Conservation (phyloP, 164 flowering plant species). For the Vitis rotundifolia region DNA sequence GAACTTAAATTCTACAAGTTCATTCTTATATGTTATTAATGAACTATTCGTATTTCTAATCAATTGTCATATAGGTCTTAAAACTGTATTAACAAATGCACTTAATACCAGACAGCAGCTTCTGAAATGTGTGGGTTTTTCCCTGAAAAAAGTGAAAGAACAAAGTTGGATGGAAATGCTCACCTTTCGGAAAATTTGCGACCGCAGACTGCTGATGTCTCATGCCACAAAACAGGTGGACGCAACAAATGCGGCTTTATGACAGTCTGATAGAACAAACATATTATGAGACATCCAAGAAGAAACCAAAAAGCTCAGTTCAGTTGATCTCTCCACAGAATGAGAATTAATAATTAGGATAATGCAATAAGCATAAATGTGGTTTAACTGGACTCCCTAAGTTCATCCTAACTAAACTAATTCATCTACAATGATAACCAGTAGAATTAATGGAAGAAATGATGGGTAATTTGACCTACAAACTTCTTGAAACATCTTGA, state of each 20-base stretch:
- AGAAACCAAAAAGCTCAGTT: background rate
- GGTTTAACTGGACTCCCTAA: background rate
- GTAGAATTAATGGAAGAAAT: too few species aligned
- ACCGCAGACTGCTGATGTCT: conserved; percentile 21
- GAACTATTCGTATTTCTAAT: too few species aligned
- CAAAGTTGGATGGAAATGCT: background rate
- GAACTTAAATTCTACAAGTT: too few species aligned
- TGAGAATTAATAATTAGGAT: background rate
- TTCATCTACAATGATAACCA: too few species aligned
- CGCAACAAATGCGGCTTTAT: conserved; percentile 21
- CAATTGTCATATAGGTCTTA: too few species aligned
- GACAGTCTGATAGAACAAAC: conserved; percentile 17
- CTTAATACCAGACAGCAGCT: too few species aligned
- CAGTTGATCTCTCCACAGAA: background rate
- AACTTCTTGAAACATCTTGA: too few species aligned
- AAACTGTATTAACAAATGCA: too few species aligned
- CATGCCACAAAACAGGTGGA: conserved; percentile 30
- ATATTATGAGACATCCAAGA: background rate
- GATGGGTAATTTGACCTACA: too few species aligned
- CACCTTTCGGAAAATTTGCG: conserved; percentile 30
- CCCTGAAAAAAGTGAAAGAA: background rate
- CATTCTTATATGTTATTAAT: too few species aligned
- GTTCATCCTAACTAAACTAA: background rate
- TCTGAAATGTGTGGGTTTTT: too few species aligned
- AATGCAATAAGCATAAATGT: background rate